Conservation (phyloP, 495 filamentous ascomycete species). For the Pseudotulostoma volvatum region DNA sequence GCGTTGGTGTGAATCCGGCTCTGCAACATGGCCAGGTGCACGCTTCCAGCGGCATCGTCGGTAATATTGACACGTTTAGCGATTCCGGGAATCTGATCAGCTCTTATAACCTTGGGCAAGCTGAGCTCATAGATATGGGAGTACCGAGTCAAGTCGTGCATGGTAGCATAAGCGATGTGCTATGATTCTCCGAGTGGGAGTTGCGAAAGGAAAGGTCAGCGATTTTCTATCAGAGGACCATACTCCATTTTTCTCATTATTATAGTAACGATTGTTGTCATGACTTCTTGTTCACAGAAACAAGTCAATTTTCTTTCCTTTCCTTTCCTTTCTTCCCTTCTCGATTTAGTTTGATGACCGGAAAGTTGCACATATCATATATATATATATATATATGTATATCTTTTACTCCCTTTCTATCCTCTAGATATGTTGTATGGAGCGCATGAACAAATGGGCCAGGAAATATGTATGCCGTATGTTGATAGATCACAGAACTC, state of each 20-base stretch:
- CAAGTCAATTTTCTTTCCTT: not conserved
- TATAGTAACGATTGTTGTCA: not conserved
- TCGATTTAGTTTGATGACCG: too few species aligned
- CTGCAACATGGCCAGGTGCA: not conserved
- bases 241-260: too few species aligned
- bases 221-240: too few species aligned
- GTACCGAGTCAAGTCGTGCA: not conserved
- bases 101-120: not conserved
- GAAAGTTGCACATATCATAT: too few species aligned
- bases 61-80: not conserved
- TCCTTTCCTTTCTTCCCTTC: not conserved
- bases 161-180: not conserved
- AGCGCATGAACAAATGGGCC: too few species aligned
- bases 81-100: not conserved
- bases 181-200: not conserved
- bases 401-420: too few species aligned
- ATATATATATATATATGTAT: too few species aligned
- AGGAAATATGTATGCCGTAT: too few species aligned
- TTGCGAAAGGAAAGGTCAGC: not conserved
- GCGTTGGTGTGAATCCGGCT: constrained; percentile 7
- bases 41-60: not conserved
- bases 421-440: too few species aligned
- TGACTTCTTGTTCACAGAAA: not conserved
- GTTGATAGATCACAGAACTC: too few species aligned
- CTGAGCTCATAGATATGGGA: not conserved